Percentiles rank a stretch among this genome's conserved stretches.
These are phyloP conservation scores for Globisporangium mamillatum DNA, from an alignment of 352 stramenopile genomes.

Conservation along the genomic window DNA sequence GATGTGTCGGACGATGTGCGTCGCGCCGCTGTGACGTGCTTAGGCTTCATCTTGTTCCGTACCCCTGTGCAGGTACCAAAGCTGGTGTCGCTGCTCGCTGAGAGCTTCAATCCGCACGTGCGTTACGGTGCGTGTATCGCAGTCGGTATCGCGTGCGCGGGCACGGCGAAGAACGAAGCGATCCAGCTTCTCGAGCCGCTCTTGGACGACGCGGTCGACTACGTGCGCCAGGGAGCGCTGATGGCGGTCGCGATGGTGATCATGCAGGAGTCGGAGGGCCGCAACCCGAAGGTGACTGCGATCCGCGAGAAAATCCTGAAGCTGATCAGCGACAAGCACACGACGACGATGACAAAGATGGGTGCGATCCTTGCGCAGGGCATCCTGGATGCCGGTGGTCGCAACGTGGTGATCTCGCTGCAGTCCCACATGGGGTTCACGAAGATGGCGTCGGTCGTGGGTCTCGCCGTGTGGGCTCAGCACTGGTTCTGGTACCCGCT, in stretches of 20 bases:
- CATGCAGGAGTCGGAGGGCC: constrained; percentile 95
- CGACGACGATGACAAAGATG: constrained; percentile 99
- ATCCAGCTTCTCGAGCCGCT: constrained; percentile 97
- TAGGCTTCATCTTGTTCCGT: constrained; percentile 99
- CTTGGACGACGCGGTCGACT: constrained; percentile 98
- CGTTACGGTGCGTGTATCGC: constrained; percentile 98
- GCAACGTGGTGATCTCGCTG: constrained; percentile 96
- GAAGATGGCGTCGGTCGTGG: constrained; percentile 96
- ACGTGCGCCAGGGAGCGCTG: constrained; percentile 97
- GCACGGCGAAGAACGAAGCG: constrained; percentile 95
- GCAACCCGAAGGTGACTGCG: constrained; percentile 82
- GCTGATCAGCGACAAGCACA: constrained; percentile 96
- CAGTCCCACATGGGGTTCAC: constrained; percentile 96
- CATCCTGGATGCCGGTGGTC: constrained; percentile 96
- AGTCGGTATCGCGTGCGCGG: constrained; percentile 97
- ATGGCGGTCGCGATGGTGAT: constrained; percentile 97
- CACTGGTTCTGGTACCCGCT: constrained; percentile 99
- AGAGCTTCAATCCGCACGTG: constrained; percentile 99
- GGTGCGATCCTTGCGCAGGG: constrained; percentile 96
- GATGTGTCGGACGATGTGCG: constrained; percentile 99
- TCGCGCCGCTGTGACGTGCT: constrained; percentile 95
- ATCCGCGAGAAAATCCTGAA: constrained; percentile 87
- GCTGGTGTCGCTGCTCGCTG: constrained; percentile 94
- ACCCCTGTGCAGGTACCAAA: constrained; percentile 93
- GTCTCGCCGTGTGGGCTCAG: constrained; percentile 96